Percentiles rank a stretch among this genome's conserved stretches.
These are phyloP conservation scores for Globisporangium camurandrum DNA, from an alignment of 352 stramenopile species.

Conservation along the genomic window DNA sequence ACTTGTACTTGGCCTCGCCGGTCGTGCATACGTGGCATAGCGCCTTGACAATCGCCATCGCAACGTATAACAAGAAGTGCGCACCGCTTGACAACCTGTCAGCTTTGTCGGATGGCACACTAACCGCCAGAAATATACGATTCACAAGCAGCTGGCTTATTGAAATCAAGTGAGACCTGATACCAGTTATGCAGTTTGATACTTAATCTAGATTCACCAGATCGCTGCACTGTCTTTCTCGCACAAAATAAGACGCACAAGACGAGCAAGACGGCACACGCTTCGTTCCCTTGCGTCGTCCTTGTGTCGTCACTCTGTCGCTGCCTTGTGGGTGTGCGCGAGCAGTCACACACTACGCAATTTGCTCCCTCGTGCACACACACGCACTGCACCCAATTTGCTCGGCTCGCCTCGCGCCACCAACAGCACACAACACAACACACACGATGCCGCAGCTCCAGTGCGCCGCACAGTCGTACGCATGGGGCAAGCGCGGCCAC, in stretches of 20 bases:
- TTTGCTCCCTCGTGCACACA: background rate
- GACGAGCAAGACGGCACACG: background rate
- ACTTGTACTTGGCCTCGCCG: constrained; percentile 79
- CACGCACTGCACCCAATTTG: background rate
- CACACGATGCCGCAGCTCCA: constrained; percentile 63
- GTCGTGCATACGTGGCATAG: constrained; percentile 46
- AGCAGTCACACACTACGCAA: background rate
- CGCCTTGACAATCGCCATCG: too few species aligned
- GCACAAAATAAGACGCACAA: too few species aligned
- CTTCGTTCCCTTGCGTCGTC: background rate
- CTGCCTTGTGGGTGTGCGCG: background rate
- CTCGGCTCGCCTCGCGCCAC: background rate
- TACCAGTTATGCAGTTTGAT: too few species aligned
- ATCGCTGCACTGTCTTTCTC: too few species aligned
- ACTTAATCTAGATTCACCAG: too few species aligned
- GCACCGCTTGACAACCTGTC: too few species aligned
- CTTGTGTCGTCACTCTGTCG: background rate
- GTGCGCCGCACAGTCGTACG: constrained; percentile 86
- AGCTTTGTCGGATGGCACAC: too few species aligned
- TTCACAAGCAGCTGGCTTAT: too few species aligned
- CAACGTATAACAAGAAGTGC: too few species aligned
- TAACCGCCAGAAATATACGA: too few species aligned
- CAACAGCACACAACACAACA: background rate
- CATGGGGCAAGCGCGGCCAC: constrained; percentile 85
- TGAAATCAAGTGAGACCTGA: too few species aligned